Evolutionary conservation across 768 basidiomycete species (phyloP).

Genomic region (Trametes coccinea): DNA sequence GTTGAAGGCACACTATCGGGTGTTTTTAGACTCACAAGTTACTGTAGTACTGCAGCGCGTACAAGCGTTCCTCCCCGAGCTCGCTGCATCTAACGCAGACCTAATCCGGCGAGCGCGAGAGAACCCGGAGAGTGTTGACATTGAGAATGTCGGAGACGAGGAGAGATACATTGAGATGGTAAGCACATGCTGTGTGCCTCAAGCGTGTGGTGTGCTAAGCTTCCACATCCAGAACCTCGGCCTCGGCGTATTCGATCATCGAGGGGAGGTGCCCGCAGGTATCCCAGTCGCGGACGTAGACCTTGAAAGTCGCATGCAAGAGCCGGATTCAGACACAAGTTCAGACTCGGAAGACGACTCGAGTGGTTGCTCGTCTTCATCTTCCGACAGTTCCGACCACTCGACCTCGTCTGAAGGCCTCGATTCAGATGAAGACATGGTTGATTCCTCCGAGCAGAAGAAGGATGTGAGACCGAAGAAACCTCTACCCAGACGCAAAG

Average conservation of each 20-base stretch:
- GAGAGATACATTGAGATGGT: constrained; percentile 57
- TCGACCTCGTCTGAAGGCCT: constrained; percentile 2
- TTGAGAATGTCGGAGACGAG: constrained; percentile 57
- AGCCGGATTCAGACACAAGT: neutral
- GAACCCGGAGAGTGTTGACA: constrained; percentile 63
- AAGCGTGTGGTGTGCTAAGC: neutral
- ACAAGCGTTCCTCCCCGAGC: constrained; percentile 64
- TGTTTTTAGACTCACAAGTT: neutral
- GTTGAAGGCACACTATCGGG: constrained; percentile 23
- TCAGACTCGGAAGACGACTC: neutral
- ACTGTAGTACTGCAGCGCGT: constrained; percentile 65
- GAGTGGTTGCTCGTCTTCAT: neutral
- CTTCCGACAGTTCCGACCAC: neutral
- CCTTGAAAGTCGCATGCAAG: constrained; percentile 1
- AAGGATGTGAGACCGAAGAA: constrained; percentile 2
- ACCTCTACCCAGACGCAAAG: constrained; percentile 10
- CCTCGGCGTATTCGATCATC: constrained; percentile 53
- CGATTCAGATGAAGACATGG: constrained; percentile 2
- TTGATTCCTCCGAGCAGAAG: neutral
- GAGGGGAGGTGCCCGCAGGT: constrained; percentile 6
- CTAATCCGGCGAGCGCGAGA: constrained; percentile 46
- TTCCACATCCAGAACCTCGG: constrained; percentile 53
- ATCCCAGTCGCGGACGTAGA: constrained; percentile 17
- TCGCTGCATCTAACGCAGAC: constrained; percentile 63
- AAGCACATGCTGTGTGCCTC: neutral